These are phyloP conservation scores for Santalum album DNA, from an alignment of 164 flowering plant genomes.

Conservation along the genomic window DNA sequence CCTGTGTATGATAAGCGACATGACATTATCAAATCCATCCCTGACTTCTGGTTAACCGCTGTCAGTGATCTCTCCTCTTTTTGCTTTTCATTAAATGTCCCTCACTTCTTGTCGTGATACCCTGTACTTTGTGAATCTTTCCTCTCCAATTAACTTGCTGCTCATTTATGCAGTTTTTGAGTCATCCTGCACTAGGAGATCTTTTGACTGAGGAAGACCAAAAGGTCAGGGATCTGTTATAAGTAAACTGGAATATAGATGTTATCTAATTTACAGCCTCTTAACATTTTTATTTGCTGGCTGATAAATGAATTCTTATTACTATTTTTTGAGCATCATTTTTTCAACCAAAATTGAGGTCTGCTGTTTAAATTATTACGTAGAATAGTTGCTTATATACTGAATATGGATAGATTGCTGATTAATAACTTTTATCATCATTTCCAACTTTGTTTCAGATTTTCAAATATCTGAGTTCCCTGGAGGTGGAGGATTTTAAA, in stretches of 20 bases:
- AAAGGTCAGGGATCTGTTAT: conserved; percentile 35
- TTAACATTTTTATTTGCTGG: no score
- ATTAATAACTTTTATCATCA: not conserved
- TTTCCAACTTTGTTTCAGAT: conserved; percentile 30
- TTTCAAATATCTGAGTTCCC: conserved; percentile 61
- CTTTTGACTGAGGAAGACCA: conserved; percentile 79
- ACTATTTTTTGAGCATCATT: no score
- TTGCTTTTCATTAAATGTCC: not conserved
- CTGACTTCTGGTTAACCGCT: conserved; percentile 20
- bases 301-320: no score
- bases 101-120: not conserved
- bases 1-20: conserved; percentile 14
- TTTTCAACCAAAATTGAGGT: no score
- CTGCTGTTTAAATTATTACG: no score
- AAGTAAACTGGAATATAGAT: not conserved
- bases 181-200: conserved; percentile 77
- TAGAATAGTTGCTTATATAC: not conserved
- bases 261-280: not conserved
- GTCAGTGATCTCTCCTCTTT: conserved; percentile 2
- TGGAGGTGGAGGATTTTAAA: conserved; percentile 79
- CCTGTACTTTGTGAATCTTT: not conserved
- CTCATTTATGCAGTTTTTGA: conserved; percentile 54
- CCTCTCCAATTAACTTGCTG: not conserved
- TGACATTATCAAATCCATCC: conserved; percentile 15
- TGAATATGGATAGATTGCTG: not conserved